phyloP scores from a whole-genome alignment of 148 eudicot species.

The Vaccinium corymbosum region DNA sequence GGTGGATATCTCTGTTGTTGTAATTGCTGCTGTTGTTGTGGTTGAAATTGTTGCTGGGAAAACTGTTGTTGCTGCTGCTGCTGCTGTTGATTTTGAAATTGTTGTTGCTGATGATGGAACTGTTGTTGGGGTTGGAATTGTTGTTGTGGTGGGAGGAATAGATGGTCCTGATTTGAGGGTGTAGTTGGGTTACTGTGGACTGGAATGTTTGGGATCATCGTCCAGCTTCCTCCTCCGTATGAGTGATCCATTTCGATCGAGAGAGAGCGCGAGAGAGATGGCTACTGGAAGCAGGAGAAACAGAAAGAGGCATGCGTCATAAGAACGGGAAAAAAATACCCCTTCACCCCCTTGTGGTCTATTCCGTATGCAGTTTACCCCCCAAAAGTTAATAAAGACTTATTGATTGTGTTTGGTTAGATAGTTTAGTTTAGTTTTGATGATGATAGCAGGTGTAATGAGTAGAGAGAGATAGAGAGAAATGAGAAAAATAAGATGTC shows the following conservation, averaged over 20 bases:
- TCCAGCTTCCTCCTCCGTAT: conserved; percentile 82
- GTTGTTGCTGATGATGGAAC: conserved; percentile 25
- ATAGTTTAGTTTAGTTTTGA: too few species aligned
- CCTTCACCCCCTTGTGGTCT: neutral
- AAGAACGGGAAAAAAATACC: neutral
- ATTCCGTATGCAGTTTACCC: neutral
- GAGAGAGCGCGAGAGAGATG: neutral
- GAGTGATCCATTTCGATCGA: conserved; percentile 39
- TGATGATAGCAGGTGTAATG: too few species aligned
- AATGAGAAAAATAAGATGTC: too few species aligned
- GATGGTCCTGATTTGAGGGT: conserved; percentile 63
- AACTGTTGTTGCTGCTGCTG: conserved; percentile 20
- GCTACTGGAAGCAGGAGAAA: neutral
- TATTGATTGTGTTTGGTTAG: too few species aligned
- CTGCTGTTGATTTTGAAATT: conserved; percentile 26
- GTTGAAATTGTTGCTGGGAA: conserved; percentile 45
- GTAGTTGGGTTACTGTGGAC: conserved; percentile 48
- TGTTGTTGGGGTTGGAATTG: conserved; percentile 22
- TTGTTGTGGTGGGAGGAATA: conserved; percentile 33
- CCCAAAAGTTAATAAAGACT: too few species aligned
- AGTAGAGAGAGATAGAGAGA: too few species aligned
- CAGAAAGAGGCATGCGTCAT: neutral
- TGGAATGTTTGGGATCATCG: conserved; percentile 68
- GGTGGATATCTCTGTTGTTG: conserved; percentile 27
- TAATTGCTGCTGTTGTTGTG: conserved; percentile 28